Evolutionary conservation across 2,329 filamentous ascomycete species (phyloP).

Genomic region (Ceratocystis ficicola): DNA sequence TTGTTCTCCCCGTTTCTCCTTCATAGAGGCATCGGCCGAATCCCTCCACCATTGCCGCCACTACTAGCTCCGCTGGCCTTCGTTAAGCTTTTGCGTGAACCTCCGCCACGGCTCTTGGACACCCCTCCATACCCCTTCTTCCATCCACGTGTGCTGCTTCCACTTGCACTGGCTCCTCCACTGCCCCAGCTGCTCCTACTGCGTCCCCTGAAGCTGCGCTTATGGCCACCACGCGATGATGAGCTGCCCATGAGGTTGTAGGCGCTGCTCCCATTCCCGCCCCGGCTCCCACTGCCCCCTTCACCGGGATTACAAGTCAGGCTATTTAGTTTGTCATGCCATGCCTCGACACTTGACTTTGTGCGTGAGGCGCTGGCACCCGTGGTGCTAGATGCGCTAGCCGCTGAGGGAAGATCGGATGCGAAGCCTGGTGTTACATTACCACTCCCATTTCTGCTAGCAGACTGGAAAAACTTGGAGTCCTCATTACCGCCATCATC

Average conservation of each 20-base stretch:
- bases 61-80: constrained; percentile 22
- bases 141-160: neutral
- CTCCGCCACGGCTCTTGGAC: neutral
- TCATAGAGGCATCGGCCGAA: constrained; percentile 21
- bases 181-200: constrained; percentile 1
- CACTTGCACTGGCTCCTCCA: constrained; percentile 5
- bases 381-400: neutral
- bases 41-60: constrained; percentile 11
- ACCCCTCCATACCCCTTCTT: neutral
- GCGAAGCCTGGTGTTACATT: constrained; percentile 16
- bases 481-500: constrained; percentile 31
- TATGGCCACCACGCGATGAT: neutral
- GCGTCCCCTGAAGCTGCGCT: neutral
- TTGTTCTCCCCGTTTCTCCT: neutral
- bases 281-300: neutral
- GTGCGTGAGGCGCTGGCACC: constrained; percentile 21
- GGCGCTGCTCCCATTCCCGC: neutral
- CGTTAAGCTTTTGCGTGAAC: neutral
- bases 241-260: neutral
- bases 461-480: constrained; percentile 38
- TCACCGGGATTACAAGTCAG: constrained; percentile 3
- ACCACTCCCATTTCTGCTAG: constrained; percentile 32
- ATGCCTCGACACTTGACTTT: constrained; percentile 9
- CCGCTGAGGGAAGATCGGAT: neutral
- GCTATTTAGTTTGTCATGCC: constrained; percentile 16